phyloP scores from a whole-genome alignment of 2,329 filamentous ascomycete genomes.

The Alternaria burnsii region DNA sequence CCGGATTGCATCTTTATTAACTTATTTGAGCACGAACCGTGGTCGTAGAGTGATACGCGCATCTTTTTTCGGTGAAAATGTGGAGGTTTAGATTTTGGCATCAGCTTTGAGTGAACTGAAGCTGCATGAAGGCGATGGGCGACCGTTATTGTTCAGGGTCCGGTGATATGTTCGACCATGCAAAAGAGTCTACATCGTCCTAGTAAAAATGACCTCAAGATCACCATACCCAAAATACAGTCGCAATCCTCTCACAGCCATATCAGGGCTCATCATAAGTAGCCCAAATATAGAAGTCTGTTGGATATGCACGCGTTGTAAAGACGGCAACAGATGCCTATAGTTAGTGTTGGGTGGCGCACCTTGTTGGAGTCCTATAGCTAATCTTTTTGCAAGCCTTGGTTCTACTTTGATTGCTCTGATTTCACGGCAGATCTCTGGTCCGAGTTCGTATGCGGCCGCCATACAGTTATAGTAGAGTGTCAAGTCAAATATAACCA shows the following conservation, averaged over 20 bases:
- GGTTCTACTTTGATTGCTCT: constrained; percentile 3
- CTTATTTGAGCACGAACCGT: background rate
- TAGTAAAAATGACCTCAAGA: constrained; percentile 4
- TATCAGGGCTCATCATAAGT: constrained; percentile 4
- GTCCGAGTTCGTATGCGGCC: constrained; percentile 9
- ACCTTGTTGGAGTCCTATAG: constrained; percentile 2
- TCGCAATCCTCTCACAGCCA: constrained; percentile 9
- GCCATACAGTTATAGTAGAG: constrained; percentile 8
- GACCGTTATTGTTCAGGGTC: background rate
- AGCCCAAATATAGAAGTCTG: constrained; percentile 1
- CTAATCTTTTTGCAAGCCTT: constrained; percentile 2
- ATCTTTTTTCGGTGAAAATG: background rate
- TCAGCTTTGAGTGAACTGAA: background rate
- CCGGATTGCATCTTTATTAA: background rate
- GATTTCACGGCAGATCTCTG: constrained; percentile 5
- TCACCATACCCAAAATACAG: constrained; percentile 1
- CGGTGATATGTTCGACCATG: background rate
- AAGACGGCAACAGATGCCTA: constrained; percentile 8
- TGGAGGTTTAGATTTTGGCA: background rate
- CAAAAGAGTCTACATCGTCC: background rate
- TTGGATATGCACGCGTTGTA: constrained; percentile 7
- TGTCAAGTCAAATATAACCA: constrained; percentile 12
- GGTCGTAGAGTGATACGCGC: background rate
- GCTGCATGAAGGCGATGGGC: background rate
- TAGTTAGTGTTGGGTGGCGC: background rate